Evolutionary conservation across 1,139 yeast species (phyloP).

Genomic region (Candida buenavistaensis): DNA sequence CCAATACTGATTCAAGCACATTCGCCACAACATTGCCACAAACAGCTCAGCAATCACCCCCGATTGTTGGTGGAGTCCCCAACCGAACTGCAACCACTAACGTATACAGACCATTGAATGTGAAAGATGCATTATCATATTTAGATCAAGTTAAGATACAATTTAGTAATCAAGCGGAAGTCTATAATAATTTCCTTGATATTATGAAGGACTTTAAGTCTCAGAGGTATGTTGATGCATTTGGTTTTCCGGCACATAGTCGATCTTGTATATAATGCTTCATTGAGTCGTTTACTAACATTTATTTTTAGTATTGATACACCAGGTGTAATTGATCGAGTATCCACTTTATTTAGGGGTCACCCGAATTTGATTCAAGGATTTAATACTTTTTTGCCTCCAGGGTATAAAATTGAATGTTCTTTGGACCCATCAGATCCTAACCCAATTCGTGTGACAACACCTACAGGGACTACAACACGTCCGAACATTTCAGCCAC

Average conservation of each 20-base stretch:
- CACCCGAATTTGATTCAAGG: constrained; percentile 95
- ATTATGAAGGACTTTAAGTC: constrained; percentile 98
- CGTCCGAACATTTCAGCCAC: constrained; percentile 49
- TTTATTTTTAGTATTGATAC: constrained; percentile 69
- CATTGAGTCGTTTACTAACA: constrained; percentile 6
- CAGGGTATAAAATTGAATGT: constrained; percentile 94
- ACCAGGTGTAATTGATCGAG: constrained; percentile 97
- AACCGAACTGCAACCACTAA: constrained; percentile 47
- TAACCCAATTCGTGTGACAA: constrained; percentile 89
- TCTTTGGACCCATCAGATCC: constrained; percentile 88
- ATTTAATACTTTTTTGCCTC: constrained; percentile 94
- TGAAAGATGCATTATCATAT: constrained; percentile 92
- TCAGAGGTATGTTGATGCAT: constrained; percentile 53
- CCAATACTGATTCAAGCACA: constrained; percentile 6
- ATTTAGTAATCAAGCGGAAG: constrained; percentile 90
- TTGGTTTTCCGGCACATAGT: background rate
- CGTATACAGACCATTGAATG: constrained; percentile 84
- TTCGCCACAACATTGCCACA: constrained; percentile 13
- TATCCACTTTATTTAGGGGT: constrained; percentile 85
- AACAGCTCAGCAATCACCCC: constrained; percentile 14
- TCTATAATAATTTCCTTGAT: constrained; percentile 92
- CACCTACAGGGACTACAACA: constrained; percentile 89
- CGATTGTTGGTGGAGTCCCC: constrained; percentile 34
- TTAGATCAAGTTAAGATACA: constrained; percentile 94
- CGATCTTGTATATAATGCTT: constrained; percentile 2